Percentiles rank a stretch among this genome's conserved stretches.
phyloP scores from a whole-genome alignment of 2,329 filamentous ascomycete species.

The Apiospora phragmitis region DNA sequence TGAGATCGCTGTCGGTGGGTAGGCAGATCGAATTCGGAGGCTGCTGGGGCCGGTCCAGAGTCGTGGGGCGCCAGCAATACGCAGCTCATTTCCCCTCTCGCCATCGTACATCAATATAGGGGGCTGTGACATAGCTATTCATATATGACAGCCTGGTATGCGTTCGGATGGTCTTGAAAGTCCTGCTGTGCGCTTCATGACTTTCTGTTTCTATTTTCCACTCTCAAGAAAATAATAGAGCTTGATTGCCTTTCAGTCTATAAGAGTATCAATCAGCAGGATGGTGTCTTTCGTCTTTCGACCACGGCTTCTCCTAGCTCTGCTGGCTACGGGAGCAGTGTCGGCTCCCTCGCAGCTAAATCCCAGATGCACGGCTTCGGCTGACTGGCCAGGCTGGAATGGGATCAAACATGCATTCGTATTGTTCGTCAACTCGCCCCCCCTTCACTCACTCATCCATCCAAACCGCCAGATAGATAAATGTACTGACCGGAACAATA shows the following conservation, averaged over 20 bases:
- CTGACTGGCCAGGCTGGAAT: conserved; percentile 36
- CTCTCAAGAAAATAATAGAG: not conserved
- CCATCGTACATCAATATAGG: not conserved
- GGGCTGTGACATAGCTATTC: not conserved
- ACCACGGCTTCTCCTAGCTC: not conserved
- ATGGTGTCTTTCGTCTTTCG: not conserved
- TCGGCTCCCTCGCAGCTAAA: not conserved
- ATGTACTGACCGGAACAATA: conserved; percentile 16
- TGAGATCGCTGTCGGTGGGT: not conserved
- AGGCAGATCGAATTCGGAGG: not conserved
- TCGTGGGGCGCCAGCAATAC: not conserved
- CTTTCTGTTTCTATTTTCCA: not conserved
- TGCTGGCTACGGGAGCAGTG: not conserved
- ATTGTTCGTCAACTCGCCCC: conserved; percentile 34
- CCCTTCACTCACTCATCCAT: not conserved
- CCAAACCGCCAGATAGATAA: not conserved
- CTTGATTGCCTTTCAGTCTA: not conserved
- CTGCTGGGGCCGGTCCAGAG: not conserved
- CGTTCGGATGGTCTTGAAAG: not conserved
- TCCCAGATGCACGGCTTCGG: not conserved
- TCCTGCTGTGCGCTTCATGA: not conserved
- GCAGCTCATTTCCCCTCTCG: not conserved
- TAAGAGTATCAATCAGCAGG: not conserved
- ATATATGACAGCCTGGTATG: not conserved
- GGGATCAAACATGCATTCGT: conserved; percentile 42